Conservation (phyloP, 73 alveolate species). For the Symbiodinium natans region DNA sequence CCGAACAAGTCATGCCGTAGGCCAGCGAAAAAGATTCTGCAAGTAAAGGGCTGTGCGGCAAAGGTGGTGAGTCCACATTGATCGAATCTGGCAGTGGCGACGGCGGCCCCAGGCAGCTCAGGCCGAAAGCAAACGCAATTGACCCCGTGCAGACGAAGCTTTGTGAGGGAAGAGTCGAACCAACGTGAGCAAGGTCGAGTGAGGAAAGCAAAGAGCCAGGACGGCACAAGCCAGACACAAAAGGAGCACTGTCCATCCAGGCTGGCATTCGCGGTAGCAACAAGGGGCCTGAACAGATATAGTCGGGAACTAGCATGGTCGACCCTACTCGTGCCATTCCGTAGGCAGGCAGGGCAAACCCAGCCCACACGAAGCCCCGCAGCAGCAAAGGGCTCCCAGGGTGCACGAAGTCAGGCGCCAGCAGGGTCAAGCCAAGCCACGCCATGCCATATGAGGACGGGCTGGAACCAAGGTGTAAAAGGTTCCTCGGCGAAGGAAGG, state of each 20-base stretch:
- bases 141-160: not conserved
- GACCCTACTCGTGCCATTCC: slow-evolving; percentile 45
- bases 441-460: slow-evolving; percentile 38
- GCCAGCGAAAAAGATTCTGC: not conserved
- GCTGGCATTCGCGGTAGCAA: not conserved
- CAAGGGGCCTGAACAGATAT: not conserved
- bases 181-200: slow-evolving; percentile 14
- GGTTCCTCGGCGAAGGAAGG: not conserved
- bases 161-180: not conserved
- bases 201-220: not conserved
- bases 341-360: not conserved
- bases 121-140: slow-evolving; percentile 1
- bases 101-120: slow-evolving; percentile 4
- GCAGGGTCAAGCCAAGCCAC: slow-evolving; percentile 1
- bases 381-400: not conserved
- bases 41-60: not conserved
- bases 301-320: not conserved
- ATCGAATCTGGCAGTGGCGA: not conserved
- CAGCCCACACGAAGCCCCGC: not conserved
- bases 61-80: not conserved
- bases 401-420: not conserved
- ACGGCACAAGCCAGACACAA: not conserved
- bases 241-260: not conserved
- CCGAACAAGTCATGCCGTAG: not conserved
- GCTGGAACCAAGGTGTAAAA: not conserved